These are phyloP conservation scores for Cicer judaicum DNA, from an alignment of 306 rosid genomes.

Conservation along the genomic window DNA sequence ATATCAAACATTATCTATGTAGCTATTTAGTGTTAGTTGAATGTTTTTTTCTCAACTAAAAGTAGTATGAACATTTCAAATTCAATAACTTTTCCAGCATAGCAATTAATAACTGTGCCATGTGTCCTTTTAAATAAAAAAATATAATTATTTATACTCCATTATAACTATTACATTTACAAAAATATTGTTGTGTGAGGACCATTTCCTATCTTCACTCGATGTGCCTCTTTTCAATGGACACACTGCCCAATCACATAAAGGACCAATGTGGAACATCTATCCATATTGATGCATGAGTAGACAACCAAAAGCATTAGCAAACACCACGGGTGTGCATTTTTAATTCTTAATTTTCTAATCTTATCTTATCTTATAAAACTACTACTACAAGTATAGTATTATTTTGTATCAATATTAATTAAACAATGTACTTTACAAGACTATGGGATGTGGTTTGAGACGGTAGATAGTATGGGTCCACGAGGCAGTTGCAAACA, in stretches of 20 bases:
- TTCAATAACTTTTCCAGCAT: neutral
- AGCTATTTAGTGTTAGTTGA: neutral
- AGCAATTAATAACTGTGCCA: slow-evolving; percentile 10
- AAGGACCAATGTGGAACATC: slow-evolving; percentile 22
- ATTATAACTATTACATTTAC: too few relatives aligned
- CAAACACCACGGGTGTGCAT: slow-evolving; percentile 29
- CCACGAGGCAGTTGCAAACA: neutral
- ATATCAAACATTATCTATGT: too few relatives aligned
- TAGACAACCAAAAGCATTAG: slow-evolving; percentile 33
- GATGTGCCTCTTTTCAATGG: slow-evolving; percentile 21
- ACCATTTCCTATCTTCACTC: neutral
- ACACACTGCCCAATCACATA: slow-evolving; percentile 43
- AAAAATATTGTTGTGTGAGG: neutral
- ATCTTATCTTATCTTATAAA: neutral
- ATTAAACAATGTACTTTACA: too few relatives aligned
- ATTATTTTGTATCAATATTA: too few relatives aligned
- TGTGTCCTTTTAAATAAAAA: too few relatives aligned
- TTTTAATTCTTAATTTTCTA: neutral
- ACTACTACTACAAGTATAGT: neutral
- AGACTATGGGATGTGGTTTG: neutral
- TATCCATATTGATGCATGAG: neutral
- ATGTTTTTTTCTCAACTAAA: slow-evolving; percentile 7
- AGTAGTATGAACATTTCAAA: slow-evolving; percentile 18
- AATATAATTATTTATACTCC: too few relatives aligned
- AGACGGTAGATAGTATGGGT: neutral